Evolutionary conservation across 1,139 yeast genomes (phyloP).

Genomic region (Hansenula lynferdii): DNA sequence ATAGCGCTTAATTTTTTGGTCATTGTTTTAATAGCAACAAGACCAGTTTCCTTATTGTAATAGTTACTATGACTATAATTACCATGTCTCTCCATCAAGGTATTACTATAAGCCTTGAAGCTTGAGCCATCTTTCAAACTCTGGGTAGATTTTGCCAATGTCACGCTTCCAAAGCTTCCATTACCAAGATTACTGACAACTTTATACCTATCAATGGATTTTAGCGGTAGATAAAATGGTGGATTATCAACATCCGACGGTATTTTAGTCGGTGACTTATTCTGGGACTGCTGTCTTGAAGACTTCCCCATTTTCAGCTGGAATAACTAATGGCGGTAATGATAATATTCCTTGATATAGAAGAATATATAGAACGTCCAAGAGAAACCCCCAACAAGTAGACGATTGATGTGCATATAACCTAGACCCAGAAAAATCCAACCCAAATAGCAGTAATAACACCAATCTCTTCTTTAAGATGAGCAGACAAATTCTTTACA

Average conservation of each 20-base stretch:
- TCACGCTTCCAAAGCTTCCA: conserved; percentile 77
- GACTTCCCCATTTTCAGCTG: too few relatives aligned
- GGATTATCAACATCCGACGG: conserved; percentile 33
- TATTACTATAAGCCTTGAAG: conserved; percentile 27
- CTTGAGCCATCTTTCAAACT: conserved; percentile 17
- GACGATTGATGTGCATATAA: too few relatives aligned
- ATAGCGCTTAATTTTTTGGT: conserved; percentile 44
- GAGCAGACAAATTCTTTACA: too few relatives aligned
- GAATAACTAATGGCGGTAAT: too few relatives aligned
- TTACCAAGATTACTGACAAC: conserved; percentile 54
- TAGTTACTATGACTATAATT: conserved; percentile 24
- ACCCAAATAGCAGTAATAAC: too few relatives aligned
- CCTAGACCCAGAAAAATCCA: too few relatives aligned
- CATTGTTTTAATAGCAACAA: conserved; percentile 87
- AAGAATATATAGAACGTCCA: too few relatives aligned
- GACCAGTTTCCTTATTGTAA: conserved; percentile 30
- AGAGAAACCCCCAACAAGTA: too few relatives aligned
- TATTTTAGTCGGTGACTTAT: conserved; percentile 2
- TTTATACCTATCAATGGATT: conserved; percentile 43
- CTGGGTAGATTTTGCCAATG: conserved; percentile 46
- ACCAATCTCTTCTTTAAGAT: too few relatives aligned
- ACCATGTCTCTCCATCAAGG: conserved; percentile 38
- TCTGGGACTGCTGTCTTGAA: not conserved
- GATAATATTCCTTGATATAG: too few relatives aligned
- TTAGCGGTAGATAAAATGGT: conserved; percentile 37